Conservation (phyloP, 1,284 basidiomycete genomes). For the Malassezia brasiliensis region DNA sequence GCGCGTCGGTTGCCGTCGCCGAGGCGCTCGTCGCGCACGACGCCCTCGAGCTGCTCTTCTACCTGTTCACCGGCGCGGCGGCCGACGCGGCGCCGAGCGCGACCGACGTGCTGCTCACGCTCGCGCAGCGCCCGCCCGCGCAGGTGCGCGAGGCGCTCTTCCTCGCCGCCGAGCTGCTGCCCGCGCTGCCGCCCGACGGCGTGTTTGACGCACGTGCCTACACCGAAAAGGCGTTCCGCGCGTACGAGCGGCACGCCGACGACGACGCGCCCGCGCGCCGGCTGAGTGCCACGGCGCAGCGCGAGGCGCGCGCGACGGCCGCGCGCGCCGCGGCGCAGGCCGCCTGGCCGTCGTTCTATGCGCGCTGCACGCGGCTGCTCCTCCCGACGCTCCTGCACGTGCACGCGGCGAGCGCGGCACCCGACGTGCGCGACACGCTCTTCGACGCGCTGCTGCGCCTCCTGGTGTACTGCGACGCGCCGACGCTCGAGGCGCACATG, state of each 20-base stretch:
- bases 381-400: slow-evolving; percentile 42
- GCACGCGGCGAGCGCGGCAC: slow-evolving; percentile 40
- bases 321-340: slow-evolving; percentile 34
- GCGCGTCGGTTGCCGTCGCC: slow-evolving; percentile 30
- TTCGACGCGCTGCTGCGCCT: slow-evolving; percentile 40
- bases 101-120: slow-evolving; percentile 93
- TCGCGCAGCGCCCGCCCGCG: slow-evolving; percentile 90
- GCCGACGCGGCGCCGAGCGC: slow-evolving; percentile 3
- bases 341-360: slow-evolving; percentile 28
- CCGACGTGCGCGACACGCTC: slow-evolving; percentile 31
- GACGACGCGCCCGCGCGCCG: slow-evolving; percentile 15
- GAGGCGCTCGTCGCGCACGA: slow-evolving; percentile 37
- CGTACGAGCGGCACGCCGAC: slow-evolving; percentile 11
- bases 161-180: slow-evolving; percentile 38
- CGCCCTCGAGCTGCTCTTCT: slow-evolving; percentile 42
- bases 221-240: slow-evolving; percentile 67
- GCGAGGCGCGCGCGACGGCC: slow-evolving; percentile 27
- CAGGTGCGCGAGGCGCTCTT: slow-evolving; percentile 42
- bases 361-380: slow-evolving; percentile 39
- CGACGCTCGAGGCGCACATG: slow-evolving; percentile 28
- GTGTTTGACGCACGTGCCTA: slow-evolving; percentile 84
- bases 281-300: background rate
- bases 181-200: slow-evolving; percentile 58
- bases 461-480: slow-evolving; percentile 36
- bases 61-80: slow-evolving; percentile 38